phyloP scores from a whole-genome alignment of 75 land plant species.

The Adiantum capillusveneris region DNA sequence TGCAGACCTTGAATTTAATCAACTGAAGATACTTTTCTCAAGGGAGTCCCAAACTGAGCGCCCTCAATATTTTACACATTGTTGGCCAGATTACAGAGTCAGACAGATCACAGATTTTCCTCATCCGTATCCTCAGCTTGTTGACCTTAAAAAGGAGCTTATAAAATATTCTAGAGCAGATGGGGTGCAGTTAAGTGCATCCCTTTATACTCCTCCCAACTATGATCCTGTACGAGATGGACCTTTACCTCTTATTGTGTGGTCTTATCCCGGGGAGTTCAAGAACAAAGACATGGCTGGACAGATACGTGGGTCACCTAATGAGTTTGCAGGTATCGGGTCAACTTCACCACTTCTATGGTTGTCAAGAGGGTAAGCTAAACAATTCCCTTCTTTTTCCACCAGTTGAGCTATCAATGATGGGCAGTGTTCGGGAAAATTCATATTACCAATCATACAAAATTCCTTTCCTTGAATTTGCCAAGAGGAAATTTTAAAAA shows the following conservation, averaged over 20 bases:
- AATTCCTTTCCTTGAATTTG: too few relatives aligned
- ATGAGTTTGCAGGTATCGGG: slow-evolving; percentile 91
- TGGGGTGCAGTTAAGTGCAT: slow-evolving; percentile 91
- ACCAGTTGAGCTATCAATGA: background rate
- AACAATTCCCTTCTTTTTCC: background rate
- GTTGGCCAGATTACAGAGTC: slow-evolving; percentile 71
- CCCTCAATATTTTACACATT: slow-evolving; percentile 69
- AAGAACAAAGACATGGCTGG: slow-evolving; percentile 96
- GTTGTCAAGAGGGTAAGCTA: slow-evolving; percentile 76
- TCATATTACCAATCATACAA: too few relatives aligned
- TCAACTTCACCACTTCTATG: slow-evolving; percentile 88
- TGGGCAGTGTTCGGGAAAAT: slow-evolving; percentile 2
- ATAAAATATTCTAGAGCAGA: slow-evolving; percentile 77
- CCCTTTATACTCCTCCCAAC: slow-evolving; percentile 76
- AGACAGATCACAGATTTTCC: slow-evolving; percentile 80
- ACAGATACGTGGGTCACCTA: slow-evolving; percentile 93
- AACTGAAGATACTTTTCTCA: slow-evolving; percentile 68
- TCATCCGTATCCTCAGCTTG: slow-evolving; percentile 93
- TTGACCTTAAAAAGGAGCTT: slow-evolving; percentile 78
- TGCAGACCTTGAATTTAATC: slow-evolving; percentile 46
- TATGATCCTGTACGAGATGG: slow-evolving; percentile 84
- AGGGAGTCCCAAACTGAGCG: slow-evolving; percentile 89
- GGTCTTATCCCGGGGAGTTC: slow-evolving; percentile 97
- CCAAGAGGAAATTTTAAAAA: too few relatives aligned
- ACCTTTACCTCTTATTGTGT: slow-evolving; percentile 75